These are phyloP conservation scores for Verbena officinalis DNA, from an alignment of 257 asterid species.

Conservation along the genomic window DNA sequence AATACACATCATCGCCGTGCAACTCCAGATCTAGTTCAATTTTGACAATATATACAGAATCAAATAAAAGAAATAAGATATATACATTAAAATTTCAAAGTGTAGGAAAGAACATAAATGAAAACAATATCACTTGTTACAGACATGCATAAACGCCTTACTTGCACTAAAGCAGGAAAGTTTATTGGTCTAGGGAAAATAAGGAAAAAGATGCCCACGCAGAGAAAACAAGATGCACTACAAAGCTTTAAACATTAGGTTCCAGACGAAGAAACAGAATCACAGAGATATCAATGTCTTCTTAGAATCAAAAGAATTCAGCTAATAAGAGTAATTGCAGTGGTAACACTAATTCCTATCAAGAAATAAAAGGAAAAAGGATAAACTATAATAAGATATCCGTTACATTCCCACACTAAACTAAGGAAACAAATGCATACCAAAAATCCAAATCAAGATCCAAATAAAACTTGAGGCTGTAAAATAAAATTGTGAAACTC, in stretches of 20 bases:
- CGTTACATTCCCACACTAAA: neutral
- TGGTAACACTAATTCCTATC: neutral
- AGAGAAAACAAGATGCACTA: neutral
- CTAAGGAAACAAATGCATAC: neutral
- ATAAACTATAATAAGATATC: slow-evolving; percentile 4
- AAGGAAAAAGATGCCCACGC: neutral
- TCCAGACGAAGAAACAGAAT: neutral
- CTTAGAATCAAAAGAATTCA: neutral
- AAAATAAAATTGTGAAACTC: neutral
- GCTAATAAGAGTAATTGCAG: neutral
- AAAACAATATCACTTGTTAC: neutral
- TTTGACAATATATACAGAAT: neutral
- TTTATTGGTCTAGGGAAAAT: neutral
- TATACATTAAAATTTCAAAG: neutral
- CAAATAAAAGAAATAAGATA: neutral
- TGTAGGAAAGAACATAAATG: neutral
- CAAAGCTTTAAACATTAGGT: neutral
- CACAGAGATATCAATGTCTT: neutral
- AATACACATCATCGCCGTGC: slow-evolving; percentile 94
- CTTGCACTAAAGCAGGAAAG: neutral
- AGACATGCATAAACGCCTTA: slow-evolving; percentile 1
- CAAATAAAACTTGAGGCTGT: neutral
- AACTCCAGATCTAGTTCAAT: slow-evolving; percentile 74
- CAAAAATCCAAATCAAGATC: neutral
- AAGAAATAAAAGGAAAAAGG: neutral